phyloP scores from a whole-genome alignment of 2,329 filamentous ascomycete species.

The Neodidymelliopsis sp. region DNA sequence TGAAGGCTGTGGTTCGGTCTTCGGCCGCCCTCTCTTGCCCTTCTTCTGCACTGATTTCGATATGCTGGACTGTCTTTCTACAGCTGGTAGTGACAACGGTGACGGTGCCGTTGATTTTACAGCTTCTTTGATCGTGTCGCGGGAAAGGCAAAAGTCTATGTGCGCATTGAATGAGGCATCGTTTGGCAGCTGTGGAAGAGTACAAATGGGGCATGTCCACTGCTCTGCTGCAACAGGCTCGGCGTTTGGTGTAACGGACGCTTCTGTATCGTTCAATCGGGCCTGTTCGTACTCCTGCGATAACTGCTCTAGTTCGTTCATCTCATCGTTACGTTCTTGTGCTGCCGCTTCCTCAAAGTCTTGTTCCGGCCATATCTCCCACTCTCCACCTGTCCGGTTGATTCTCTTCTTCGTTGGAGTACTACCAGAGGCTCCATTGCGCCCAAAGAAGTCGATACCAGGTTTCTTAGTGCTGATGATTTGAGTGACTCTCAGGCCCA shows the following conservation, averaged over 20 bases:
- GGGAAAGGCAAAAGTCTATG: constrained; percentile 89
- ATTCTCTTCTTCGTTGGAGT: constrained; percentile 14
- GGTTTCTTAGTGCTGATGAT: constrained; percentile 85
- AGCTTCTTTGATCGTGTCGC: constrained; percentile 83
- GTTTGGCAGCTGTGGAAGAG: constrained; percentile 74
- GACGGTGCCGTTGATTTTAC: constrained; percentile 61
- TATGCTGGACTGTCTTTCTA: constrained; percentile 17
- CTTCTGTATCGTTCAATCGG: constrained; percentile 14
- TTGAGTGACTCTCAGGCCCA: constrained; percentile 89
- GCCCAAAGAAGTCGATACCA: constrained; percentile 82
- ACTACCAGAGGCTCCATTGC: constrained; percentile 30
- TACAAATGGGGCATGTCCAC: constrained; percentile 91
- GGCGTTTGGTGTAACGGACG: constrained; percentile 33
- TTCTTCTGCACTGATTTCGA: constrained; percentile 31
- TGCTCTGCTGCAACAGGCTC: constrained; percentile 42
- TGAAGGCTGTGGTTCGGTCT: constrained; percentile 27
- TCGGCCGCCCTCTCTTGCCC: constrained; percentile 41
- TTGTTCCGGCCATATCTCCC: constrained; percentile 74
- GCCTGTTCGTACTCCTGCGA: constrained; percentile 63
- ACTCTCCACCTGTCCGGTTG: constrained; percentile 56
- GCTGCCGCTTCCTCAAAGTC: constrained; percentile 69
- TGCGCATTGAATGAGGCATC: constrained; percentile 87
- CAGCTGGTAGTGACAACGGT: constrained; percentile 20
- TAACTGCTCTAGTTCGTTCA: constrained; percentile 67
- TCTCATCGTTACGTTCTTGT: constrained; percentile 66